Base-by-base conservation (phyloP, 441 rosid species). In the Erodium chrysanthum region DNA sequence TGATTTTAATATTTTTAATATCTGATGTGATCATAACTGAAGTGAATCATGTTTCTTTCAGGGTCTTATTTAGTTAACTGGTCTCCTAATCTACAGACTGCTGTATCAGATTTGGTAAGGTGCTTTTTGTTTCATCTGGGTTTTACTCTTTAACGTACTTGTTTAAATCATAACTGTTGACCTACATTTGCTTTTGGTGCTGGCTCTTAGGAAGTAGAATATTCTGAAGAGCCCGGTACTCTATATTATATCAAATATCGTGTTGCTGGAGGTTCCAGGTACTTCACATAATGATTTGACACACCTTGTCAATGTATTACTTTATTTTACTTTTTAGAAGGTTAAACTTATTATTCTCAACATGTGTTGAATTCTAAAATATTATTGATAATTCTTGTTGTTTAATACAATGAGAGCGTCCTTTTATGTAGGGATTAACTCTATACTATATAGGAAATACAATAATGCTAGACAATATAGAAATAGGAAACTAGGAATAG, bases 1-100 rank as follows among this genome's bases (percentile, higher is more conserved):
- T 35, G 29, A 5, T 60, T 42, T 33, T 21, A 54, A 18, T 31
- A 22, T 42, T 69, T 46, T 56, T 58, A n/a, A 15, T 62, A 64
- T 65, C 54, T 18, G 52, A 54, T 37, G 22, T 40, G 46, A 37
- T 12, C 52, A 63, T 33, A 63, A 21, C n/a, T 63, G 64, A 37
- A 71, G 14, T 66, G 66, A 67, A 22, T 66, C 62, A 18, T 73
- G 9, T 75, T 68, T 71, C 64, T 83, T 79, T 66, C 84, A 93
- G 98, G 98, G 65, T 89, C 97, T 73, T 93, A 93, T 84, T 80
- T 93, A 92, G 98, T 93, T 79, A 93, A 93, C 82, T 93, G 98
- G 98, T 93, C 98, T 62, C 98, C 98, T 48, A 88, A 83, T 80
- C 84, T 93, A 72, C 98, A 93, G 84, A 93, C 98, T 70, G 98